Evolutionary conservation across 2,329 filamentous ascomycete species (phyloP).

Genomic region (Hypoxylon sp.): DNA sequence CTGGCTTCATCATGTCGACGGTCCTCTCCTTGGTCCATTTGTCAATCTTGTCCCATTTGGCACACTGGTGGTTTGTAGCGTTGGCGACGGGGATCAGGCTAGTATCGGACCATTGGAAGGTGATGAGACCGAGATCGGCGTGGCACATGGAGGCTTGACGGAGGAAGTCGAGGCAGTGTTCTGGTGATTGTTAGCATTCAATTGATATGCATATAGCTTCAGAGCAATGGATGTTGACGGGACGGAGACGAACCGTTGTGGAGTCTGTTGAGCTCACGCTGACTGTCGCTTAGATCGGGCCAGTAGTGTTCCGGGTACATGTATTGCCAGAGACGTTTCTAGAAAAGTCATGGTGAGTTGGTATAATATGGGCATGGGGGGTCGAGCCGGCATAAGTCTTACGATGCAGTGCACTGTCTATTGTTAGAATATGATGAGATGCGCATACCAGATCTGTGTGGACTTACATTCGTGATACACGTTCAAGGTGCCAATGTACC

Average conservation of each 20-base stretch:
- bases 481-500: constrained; percentile 17
- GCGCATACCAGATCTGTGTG: too few species aligned
- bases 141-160: constrained; percentile 22
- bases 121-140: constrained; percentile 14
- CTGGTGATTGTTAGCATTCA: constrained; percentile 1
- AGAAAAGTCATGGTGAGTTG: not conserved
- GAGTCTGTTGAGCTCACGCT: constrained; percentile 12
- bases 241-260: constrained; percentile 11
- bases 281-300: not conserved
- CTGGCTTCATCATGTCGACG: constrained; percentile 22
- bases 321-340: constrained; percentile 23
- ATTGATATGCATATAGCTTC: not conserved
- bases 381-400: not conserved
- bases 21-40: constrained; percentile 15
- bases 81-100: constrained; percentile 16
- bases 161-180: constrained; percentile 21
- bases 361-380: not conserved
- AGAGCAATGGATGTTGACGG: not conserved
- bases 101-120: constrained; percentile 15
- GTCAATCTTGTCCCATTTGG: constrained; percentile 20
- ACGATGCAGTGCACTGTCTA: constrained; percentile 18
- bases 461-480: constrained; percentile 19
- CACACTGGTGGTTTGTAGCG: constrained; percentile 15
- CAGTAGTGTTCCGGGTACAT: constrained; percentile 16
- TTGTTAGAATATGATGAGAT: not conserved